Evolutionary conservation across 2,329 filamentous ascomycete genomes (phyloP).

Genomic region (Xylaria sp.): DNA sequence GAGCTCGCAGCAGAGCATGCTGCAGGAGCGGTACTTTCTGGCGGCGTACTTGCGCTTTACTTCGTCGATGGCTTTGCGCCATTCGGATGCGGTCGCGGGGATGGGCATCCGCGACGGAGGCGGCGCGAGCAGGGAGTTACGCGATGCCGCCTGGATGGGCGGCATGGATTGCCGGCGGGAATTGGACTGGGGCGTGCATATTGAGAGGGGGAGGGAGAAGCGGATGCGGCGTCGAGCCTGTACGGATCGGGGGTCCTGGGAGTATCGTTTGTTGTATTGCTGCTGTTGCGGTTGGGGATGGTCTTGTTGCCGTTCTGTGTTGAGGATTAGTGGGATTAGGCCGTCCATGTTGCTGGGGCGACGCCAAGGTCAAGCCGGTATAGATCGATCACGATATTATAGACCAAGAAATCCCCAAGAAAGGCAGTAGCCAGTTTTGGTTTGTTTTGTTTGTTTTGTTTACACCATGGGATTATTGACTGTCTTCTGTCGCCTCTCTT

Average conservation of each 20-base stretch:
- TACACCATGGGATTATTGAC: neutral
- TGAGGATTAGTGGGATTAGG: conserved; percentile 27
- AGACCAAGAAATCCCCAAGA: neutral
- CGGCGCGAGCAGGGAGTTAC: conserved; percentile 22
- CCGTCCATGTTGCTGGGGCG: conserved; percentile 18
- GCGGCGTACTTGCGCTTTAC: conserved; percentile 50
- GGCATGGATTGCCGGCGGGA: conserved; percentile 30
- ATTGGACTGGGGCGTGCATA: conserved; percentile 16
- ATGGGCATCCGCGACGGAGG: conserved; percentile 30
- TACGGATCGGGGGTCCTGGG: conserved; percentile 7
- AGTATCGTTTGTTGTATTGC: neutral
- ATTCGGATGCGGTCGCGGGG: conserved; percentile 44
- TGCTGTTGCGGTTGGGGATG: no score
- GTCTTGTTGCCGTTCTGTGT: conserved; percentile 15
- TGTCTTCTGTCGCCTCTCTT: no score
- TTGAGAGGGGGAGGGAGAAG: conserved; percentile 7
- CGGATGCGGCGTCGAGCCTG: conserved; percentile 18
- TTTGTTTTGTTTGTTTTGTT: neutral
- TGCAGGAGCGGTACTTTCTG: conserved; percentile 49
- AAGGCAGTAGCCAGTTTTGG: no score
- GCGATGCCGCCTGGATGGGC: conserved; percentile 18
- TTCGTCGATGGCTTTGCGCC: conserved; percentile 46
- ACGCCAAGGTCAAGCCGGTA: no score
- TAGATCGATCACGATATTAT: neutral
- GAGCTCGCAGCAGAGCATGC: conserved; percentile 48